A percentile compares a stretch with the other conserved stretches of the same genome.
Evolutionary conservation across 768 basidiomycete species (phyloP).

Genomic region (Tephrocybe sp.): DNA sequence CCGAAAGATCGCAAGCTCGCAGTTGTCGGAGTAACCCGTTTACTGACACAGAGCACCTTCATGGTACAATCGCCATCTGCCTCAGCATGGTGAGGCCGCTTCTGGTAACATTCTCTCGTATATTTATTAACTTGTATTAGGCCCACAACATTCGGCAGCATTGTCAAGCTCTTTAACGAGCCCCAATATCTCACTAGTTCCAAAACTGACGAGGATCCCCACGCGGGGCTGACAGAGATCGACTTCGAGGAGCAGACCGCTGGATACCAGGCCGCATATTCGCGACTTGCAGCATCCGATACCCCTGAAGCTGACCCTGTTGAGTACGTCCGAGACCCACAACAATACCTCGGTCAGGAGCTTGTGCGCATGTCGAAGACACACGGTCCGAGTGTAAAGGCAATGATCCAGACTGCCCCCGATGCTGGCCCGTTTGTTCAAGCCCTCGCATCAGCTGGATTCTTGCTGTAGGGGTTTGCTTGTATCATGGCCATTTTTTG

Average conservation of each 20-base stretch:
- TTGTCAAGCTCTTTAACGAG: conserved; percentile 76
- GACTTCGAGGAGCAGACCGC: conserved; percentile 90
- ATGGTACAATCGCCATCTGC: conserved; percentile 69
- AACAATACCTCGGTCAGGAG: conserved; percentile 50
- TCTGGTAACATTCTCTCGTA: background rate
- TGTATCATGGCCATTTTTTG: background rate
- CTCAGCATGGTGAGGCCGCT: conserved; percentile 57
- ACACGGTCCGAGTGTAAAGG: conserved; percentile 36
- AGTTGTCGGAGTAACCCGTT: conserved; percentile 73
- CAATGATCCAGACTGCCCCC: conserved; percentile 32
- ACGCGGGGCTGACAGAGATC: conserved; percentile 66
- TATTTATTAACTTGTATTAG: conserved; percentile 35
- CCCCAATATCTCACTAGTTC: conserved; percentile 63
- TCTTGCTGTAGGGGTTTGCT: conserved; percentile 15
- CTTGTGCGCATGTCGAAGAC: conserved; percentile 36
- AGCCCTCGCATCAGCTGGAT: conserved; percentile 24
- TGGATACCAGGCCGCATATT: conserved; percentile 94
- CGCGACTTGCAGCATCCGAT: conserved; percentile 84
- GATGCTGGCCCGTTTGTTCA: conserved; percentile 30
- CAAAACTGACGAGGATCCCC: conserved; percentile 44
- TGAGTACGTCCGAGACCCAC: conserved; percentile 56
- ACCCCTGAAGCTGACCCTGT: conserved; percentile 57
- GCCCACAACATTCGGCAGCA: conserved; percentile 65
- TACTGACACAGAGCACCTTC: conserved; percentile 71
- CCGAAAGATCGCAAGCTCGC: conserved; percentile 84